Evolutionary conservation across 1,139 yeast species (phyloP).

Genomic region (Lizanozyma gosingica): DNA sequence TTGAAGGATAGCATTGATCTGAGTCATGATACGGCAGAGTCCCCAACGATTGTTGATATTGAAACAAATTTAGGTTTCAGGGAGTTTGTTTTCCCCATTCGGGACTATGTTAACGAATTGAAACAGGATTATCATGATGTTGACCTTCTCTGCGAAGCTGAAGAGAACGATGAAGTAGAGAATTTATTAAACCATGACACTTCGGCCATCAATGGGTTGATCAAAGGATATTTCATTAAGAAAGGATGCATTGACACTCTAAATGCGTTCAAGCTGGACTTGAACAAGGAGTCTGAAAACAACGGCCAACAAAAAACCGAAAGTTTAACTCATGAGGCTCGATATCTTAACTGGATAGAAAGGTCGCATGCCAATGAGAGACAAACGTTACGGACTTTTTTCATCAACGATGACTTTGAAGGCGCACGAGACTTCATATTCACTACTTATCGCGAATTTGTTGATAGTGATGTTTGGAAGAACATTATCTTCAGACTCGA

Average conservation of each 20-base stretch:
- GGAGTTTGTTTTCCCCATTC: slow-evolving; percentile 33
- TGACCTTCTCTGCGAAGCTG: slow-evolving; percentile 12
- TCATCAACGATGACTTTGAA: slow-evolving; percentile 20
- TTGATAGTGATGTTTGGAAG: slow-evolving; percentile 9
- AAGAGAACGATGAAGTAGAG: slow-evolving; percentile 10
- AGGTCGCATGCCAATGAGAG: slow-evolving; percentile 22
- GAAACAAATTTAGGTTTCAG: slow-evolving; percentile 35
- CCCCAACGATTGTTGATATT: slow-evolving; percentile 14
- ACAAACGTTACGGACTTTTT: slow-evolving; percentile 16
- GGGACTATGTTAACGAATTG: slow-evolving; percentile 22
- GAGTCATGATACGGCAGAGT: background rate
- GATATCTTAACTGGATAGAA: slow-evolving; percentile 3
- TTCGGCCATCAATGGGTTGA: slow-evolving; percentile 18
- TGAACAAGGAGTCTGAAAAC: slow-evolving; percentile 8
- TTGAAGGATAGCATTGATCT: slow-evolving; percentile 7
- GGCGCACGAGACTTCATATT: slow-evolving; percentile 15
- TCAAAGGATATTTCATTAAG: slow-evolving; percentile 30
- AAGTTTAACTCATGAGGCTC: background rate
- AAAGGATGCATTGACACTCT: slow-evolving; percentile 33
- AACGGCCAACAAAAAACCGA: slow-evolving; percentile 11
- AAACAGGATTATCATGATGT: slow-evolving; percentile 18
- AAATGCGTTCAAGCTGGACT: slow-evolving; percentile 23
- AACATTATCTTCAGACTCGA: slow-evolving; percentile 18
- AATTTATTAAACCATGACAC: slow-evolving; percentile 13
- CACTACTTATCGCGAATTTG: slow-evolving; percentile 13